Evolutionary conservation across 495 filamentous ascomycete genomes (phyloP), one percentile per base, ranked within the genome.

Genomic region (Sporormia fimetaria): DNA sequence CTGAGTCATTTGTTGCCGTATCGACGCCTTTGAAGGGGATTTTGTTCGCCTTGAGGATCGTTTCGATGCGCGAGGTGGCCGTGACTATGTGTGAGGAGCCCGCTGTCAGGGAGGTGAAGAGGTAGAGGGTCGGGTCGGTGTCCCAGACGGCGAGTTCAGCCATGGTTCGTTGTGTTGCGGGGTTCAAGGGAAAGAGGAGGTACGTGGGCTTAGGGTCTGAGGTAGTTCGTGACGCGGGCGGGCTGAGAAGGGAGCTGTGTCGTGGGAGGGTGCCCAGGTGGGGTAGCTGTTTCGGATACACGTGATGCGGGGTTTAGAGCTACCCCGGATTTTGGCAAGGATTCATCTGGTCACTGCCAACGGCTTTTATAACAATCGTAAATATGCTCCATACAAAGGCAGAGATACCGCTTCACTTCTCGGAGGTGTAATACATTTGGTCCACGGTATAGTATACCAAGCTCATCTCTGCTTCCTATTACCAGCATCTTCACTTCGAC

Each of bases 11-110:
- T 14, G 84, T 92, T 18, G 90, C 88, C 21, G 90, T 74, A 66
- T 99, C 90, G 55, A 94, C 68, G 47, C 81, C 84, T 50, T 81
- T 84, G 67, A 94, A 99, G 16, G 83, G 80, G 33, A 99, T 80
- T 49, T 79, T 80, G 67, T 96, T 94, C 24, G 86, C 87, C 61
- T 87, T 92, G 44, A 99, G 75, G 58, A 99, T 93, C 14, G 87
- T 94, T 63, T 96, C 88, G 38, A 99, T 68, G 24, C 92, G 81
- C 17, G 87, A 84, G 0, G 90, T 99, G 2, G 92, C 90, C 25
- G 90, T 96, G 52, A 95, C 77, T 62, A 96, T 95, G 62, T 94
- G 86, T n/a, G 87, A 93, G 4, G 86, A 93, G 48, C 87, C 87
- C 40, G 87, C 81, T n/a, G 87, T 94, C 17, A 95, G 70, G 50